These are phyloP conservation scores for Aphanomyces cochlioides DNA, from an alignment of 352 stramenopile species.

Conservation along the genomic window DNA sequence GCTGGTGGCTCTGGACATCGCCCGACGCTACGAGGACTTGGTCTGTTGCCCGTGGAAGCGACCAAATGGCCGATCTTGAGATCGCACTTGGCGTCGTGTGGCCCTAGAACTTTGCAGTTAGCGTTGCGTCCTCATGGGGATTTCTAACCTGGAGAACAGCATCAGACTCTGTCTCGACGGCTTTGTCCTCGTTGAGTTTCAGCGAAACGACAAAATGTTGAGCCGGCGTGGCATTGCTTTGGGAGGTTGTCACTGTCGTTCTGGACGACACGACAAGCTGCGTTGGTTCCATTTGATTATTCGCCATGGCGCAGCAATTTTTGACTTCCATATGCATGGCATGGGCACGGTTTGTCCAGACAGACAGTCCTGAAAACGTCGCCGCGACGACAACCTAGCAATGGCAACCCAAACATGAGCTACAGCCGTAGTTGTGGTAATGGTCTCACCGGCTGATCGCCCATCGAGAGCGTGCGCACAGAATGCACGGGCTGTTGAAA, in stretches of 20 bases:
- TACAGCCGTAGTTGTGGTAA: conserved; percentile 8
- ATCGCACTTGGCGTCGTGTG: conserved; percentile 45
- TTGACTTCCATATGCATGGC: conserved; percentile 24
- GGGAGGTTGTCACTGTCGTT: conserved; percentile 19
- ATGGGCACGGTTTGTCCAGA: conserved; percentile 40
- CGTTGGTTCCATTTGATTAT: conserved; percentile 32
- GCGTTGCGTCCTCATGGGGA: no score
- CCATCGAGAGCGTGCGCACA: not conserved
- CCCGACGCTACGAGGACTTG: conserved; percentile 32
- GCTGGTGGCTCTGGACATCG: conserved; percentile 32
- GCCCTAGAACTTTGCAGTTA: conserved; percentile 15
- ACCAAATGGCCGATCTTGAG: conserved; percentile 48
- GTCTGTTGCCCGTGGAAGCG: not conserved
- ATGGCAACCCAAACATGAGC: conserved; percentile 16
- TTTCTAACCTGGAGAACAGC: conserved; percentile 28
- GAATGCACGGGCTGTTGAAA: conserved; percentile 51
- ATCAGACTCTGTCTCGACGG: conserved; percentile 31
- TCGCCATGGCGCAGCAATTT: conserved; percentile 21
- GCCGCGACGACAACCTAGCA: conserved; percentile 27
- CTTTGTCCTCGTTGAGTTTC: conserved; percentile 3
- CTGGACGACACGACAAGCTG: conserved; percentile 46
- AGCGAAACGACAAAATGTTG: conserved; percentile 52
- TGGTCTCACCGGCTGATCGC: not conserved
- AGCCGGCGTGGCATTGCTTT: conserved; percentile 23
- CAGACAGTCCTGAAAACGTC: conserved; percentile 31